Evolutionary conservation across 768 basidiomycete species (phyloP).

Genomic region (Amanita pallidorosea): DNA sequence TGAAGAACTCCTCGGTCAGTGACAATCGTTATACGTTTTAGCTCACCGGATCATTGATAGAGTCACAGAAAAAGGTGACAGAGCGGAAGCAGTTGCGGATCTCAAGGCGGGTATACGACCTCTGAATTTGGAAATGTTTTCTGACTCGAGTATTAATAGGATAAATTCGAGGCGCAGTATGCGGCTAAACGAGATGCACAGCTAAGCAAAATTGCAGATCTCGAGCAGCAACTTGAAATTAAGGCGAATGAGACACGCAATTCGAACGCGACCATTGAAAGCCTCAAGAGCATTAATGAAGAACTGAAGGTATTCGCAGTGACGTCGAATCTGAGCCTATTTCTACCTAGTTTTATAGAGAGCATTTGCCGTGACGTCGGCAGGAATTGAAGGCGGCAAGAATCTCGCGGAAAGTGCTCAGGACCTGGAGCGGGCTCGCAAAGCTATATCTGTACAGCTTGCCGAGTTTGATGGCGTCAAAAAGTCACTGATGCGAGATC

Average conservation of each 20-base stretch:
- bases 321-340: background rate
- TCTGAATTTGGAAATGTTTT: conserved; percentile 8
- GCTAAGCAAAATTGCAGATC: conserved; percentile 69
- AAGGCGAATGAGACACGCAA: conserved; percentile 75
- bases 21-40: conserved; percentile 1
- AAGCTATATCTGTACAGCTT: conserved; percentile 95
- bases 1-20: conserved; percentile 87
- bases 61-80: conserved; percentile 50
- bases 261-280: conserved; percentile 80
- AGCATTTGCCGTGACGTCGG: conserved; percentile 93
- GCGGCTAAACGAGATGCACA: conserved; percentile 88
- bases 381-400: conserved; percentile 95
- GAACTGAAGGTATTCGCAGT: conserved; percentile 75
- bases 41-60: conserved; percentile 1
- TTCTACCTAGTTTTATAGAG: conserved; percentile 40
- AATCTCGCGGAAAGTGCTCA: conserved; percentile 94
- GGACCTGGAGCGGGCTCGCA: conserved; percentile 93
- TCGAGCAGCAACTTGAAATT: conserved; percentile 85
- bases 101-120: conserved; percentile 56
- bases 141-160: conserved; percentile 31
- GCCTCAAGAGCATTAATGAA: conserved; percentile 92
- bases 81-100: conserved; percentile 51
- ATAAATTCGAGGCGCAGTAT: conserved; percentile 91
- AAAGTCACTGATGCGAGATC: conserved; percentile 96
- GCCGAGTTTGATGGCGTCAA: conserved; percentile 98